phyloP scores from a whole-genome alignment of 2,329 filamentous ascomycete genomes.

The Zymoseptoria crescenta region DNA sequence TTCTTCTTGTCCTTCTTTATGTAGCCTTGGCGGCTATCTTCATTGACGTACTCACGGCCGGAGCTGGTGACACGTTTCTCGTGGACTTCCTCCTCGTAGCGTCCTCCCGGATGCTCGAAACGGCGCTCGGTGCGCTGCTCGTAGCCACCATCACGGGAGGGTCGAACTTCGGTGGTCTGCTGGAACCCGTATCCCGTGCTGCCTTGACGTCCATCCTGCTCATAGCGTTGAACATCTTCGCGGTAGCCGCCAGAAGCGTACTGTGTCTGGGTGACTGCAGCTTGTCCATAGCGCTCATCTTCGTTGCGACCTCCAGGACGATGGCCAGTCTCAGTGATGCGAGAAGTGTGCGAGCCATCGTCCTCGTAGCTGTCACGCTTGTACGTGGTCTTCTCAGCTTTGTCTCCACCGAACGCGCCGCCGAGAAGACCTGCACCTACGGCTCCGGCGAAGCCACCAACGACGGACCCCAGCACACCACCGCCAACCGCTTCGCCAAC shows the following conservation, averaged over 20 bases:
- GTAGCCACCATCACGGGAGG: conserved; percentile 47
- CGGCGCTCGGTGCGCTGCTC: conserved; percentile 51
- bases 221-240: conserved; percentile 55
- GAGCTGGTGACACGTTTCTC: conserved; percentile 14
- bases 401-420: conserved; percentile 43
- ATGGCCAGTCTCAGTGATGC: conserved; percentile 54
- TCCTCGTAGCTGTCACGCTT: conserved; percentile 48
- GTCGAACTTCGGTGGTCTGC: conserved; percentile 49
- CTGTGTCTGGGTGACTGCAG: conserved; percentile 52
- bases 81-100: conserved; percentile 36
- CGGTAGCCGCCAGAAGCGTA: conserved; percentile 50
- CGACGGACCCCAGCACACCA: conserved; percentile 59
- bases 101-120: conserved; percentile 38
- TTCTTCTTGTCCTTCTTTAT: conserved; percentile 27
- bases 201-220: conserved; percentile 41
- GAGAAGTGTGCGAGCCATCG: conserved; percentile 55
- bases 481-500: conserved; percentile 55
- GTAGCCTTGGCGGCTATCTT: conserved; percentile 21
- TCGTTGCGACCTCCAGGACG: conserved; percentile 23
- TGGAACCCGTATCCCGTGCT: conserved; percentile 49
- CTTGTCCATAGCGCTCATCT: conserved; percentile 48
- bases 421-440: conserved; percentile 57
- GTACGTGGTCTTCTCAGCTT: conserved; percentile 47
- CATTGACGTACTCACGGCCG: conserved; percentile 21
- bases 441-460: conserved; percentile 58